phyloP scores from a whole-genome alignment of 257 asterid genomes.

The Salvia rosmarinus region DNA sequence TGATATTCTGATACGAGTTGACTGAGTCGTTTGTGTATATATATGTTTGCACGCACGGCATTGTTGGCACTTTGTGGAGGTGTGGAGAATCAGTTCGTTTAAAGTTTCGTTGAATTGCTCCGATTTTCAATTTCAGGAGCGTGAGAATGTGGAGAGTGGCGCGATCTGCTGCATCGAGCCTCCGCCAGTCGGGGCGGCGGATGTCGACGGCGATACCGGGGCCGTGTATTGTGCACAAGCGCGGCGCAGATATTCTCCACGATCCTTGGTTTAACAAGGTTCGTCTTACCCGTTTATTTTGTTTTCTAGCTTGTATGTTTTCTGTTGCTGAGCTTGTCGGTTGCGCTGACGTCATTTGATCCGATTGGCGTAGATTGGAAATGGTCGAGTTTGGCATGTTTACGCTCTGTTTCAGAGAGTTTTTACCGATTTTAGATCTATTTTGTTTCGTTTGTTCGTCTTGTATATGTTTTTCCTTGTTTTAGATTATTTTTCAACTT shows the following conservation, averaged over 20 bases:
- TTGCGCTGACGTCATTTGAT: slow-evolving; percentile 29
- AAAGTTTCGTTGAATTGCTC: slow-evolving; percentile 25
- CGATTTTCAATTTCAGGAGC: slow-evolving; percentile 36
- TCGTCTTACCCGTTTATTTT: neutral
- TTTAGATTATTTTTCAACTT: too few species aligned
- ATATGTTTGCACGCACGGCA: neutral
- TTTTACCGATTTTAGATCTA: slow-evolving; percentile 33
- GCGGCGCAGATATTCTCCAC: slow-evolving; percentile 96
- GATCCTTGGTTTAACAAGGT: slow-evolving; percentile 99
- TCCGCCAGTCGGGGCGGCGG: slow-evolving; percentile 66
- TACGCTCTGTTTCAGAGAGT: slow-evolving; percentile 4
- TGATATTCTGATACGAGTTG: slow-evolving; percentile 21
- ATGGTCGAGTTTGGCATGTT: slow-evolving; percentile 12
- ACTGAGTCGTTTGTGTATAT: slow-evolving; percentile 15
- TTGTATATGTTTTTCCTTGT: too few species aligned
- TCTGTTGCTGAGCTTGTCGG: slow-evolving; percentile 15
- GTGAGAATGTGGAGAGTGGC: slow-evolving; percentile 70
- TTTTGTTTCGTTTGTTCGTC: neutral
- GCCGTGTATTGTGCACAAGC: slow-evolving; percentile 91
- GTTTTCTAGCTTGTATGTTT: neutral
- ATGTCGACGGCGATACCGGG: slow-evolving; percentile 84
- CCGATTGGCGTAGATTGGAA: slow-evolving; percentile 9
- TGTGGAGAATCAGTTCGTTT: neutral
- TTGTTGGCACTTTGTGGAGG: slow-evolving; percentile 24
- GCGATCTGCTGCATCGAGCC: slow-evolving; percentile 77